phyloP scores from a whole-genome alignment of 805 yeast species.

The Suhomyces sp. region DNA sequence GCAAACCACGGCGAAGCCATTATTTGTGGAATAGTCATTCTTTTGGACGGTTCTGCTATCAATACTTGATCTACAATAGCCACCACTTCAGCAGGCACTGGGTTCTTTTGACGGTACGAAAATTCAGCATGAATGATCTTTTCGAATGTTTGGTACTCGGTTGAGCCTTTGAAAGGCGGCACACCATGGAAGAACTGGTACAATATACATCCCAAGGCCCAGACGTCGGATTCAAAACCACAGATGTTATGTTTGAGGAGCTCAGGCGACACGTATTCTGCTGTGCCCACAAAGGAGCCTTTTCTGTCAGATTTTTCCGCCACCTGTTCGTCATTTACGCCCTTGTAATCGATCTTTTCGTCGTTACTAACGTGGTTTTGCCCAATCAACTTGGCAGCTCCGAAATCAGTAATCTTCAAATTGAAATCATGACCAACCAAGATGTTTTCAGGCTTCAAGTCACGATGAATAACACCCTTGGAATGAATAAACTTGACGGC shows the following conservation, averaged over 20 bases:
- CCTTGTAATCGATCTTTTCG: constrained; percentile 31
- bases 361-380: constrained; percentile 29
- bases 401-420: constrained; percentile 92
- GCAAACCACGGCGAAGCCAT: constrained; percentile 35
- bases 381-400: constrained; percentile 83
- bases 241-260: constrained; percentile 72
- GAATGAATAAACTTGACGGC: constrained; percentile 86
- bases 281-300: constrained; percentile 92
- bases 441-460: constrained; percentile 92
- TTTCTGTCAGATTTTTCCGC: constrained; percentile 16
- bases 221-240: constrained; percentile 81
- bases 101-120: constrained; percentile 35
- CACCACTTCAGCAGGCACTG: constrained; percentile 28
- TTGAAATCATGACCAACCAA: constrained; percentile 81
- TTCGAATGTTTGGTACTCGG: constrained; percentile 84
- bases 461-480: constrained; percentile 89
- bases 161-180: constrained; percentile 87
- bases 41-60: constrained; percentile 28
- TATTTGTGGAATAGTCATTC: constrained; percentile 34
- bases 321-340: constrained; percentile 21
- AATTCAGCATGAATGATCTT: constrained; percentile 78
- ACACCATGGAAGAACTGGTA: constrained; percentile 78
- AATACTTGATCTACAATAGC: constrained; percentile 31
- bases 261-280: constrained; percentile 95
- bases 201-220: constrained; percentile 92